Base-by-base conservation (phyloP, 208 protist genomes). In the Kentomonas sorsogonicus region DNA sequence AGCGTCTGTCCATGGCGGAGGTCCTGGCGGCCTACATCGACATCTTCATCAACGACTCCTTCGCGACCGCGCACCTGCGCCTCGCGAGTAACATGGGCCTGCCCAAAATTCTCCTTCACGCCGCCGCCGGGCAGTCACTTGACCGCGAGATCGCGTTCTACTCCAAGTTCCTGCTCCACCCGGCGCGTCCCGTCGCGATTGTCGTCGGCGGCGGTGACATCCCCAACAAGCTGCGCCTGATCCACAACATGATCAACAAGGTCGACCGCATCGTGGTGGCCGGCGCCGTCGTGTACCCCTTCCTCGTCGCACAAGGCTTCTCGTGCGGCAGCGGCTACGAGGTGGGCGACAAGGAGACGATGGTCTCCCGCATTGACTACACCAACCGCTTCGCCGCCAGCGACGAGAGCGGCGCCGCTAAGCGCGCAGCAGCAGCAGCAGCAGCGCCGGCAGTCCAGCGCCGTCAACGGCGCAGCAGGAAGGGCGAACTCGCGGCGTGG, bases 11-110 rank as follows among this genome's bases (percentile, higher is more conserved):
- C 20, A 81, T 84, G 62, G 83, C 80, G 16, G 75, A 86, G 51
- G 68, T 84, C 39, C 68, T 93, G 13, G 76, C 77, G 1, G 53
- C 68, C 0, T 62, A 71, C 27, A 46, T 82, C 34, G 86, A 93
- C 53, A 25, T 90, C 7, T 90, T 85, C 73, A 66, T 89, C 40
- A 90, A 90, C 68, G 86, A 93, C 60, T 90, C 79, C 29, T 87
- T 93, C 44, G 79, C 72, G n/a, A 85, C 74, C 18, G 72, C 79
- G n/a, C 65, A 79, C 61, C 29, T 41, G 18, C 43, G 53, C 0
- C 51, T 76, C 13, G 82, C 79, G 20, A 89, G 80, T 58, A 86
- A 74, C 39, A 72, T 86, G 16, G 79, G 79, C 43, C 64, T 93
- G 33, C 86, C 79, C 13, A 71, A 72, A 46, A 53, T 86, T 40